Conservation (phyloP, 495 filamentous ascomycete species). For the Evernia prunastri region DNA sequence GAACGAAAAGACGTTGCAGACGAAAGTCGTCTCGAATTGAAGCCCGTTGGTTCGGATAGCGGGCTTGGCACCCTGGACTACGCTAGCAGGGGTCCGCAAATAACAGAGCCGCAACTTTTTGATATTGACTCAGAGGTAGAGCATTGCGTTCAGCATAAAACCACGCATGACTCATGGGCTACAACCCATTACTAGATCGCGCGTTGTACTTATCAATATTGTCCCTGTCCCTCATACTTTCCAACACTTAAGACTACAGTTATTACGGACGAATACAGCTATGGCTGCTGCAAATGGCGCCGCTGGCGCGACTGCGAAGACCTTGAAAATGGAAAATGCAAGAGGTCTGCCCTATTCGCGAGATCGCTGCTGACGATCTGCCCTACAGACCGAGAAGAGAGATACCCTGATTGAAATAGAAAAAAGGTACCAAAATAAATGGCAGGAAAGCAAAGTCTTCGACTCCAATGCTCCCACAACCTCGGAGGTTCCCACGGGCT, state of each 20-base stretch:
- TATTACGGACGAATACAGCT: constrained; percentile 13
- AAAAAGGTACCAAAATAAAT: constrained; percentile 85
- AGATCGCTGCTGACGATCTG: constrained; percentile 20
- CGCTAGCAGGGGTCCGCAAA: constrained; percentile 10
- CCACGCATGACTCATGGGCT: constrained; percentile 9
- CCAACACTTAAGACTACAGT: background rate
- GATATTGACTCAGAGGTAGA: constrained; percentile 1
- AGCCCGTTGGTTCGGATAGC: no score
- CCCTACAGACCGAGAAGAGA: constrained; percentile 75
- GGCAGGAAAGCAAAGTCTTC: constrained; percentile 74
- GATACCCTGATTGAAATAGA: constrained; percentile 81
- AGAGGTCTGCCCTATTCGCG: constrained; percentile 29
- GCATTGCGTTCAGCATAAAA: background rate
- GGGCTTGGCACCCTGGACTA: constrained; percentile 2
- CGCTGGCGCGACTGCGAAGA: constrained; percentile 51
- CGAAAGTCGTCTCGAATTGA: no score
- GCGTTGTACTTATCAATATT: background rate
- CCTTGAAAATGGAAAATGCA: constrained; percentile 69
- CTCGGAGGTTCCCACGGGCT: constrained; percentile 63
- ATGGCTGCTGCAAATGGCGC: constrained; percentile 47
- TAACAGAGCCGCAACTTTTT: constrained; percentile 1
- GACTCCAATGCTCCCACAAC: constrained; percentile 74
- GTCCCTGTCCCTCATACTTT: background rate
- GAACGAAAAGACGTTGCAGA: background rate
- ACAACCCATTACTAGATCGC: background rate